Base-by-base conservation (phyloP, 495 filamentous ascomycete species). In the Penicillium chermesinum region DNA sequence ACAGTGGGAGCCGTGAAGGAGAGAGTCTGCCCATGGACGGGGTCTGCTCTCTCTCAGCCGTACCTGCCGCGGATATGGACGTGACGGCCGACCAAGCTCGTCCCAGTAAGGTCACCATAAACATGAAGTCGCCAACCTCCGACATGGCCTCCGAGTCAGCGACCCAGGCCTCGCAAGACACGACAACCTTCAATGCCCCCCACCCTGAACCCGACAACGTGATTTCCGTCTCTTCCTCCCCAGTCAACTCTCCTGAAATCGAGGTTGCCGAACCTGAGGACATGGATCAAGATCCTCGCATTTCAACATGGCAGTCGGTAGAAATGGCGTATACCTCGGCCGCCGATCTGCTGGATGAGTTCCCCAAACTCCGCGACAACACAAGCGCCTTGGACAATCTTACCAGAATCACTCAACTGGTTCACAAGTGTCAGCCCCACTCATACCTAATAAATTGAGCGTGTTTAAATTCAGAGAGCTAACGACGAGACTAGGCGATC, bases 31-130 rank as follows among this genome's bases (percentile, higher is more conserved):
- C 73, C 5, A 57, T 64, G 15, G 68, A 75, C 55, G 61, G 48
- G 51, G 18, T 14, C 27, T 25, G 15, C 16, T 35, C 18, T 16
- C 63, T 57, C 34, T 44, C 62, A 41, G 59, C 62, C 57, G 65
- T 60, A 53, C 62, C 58, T 64, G 58, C 64, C 48, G 37, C 53
- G 13, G 41, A 58, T 33, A 64, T 69, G 39, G 57, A 69, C 48
- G 55, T 65, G 41, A 56, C 59, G 35, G 53, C 62, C 7, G 61
- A 67, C 27, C 58, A 58, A n/a, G 61, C 61, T 22, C 64, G 65
- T 38, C 65, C 70, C 30, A 77, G 67, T 44, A 71, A 75, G 58
- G 72, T 84, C 39, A 81, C 80, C 17, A 82, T 82, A 64, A 82
- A 80, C 50, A 65, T 70, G 63, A 69, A 75, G 46, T 73, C 72